phyloP scores from a whole-genome alignment of 2,329 filamentous ascomycete genomes.

The Elsinoe necatrix region DNA sequence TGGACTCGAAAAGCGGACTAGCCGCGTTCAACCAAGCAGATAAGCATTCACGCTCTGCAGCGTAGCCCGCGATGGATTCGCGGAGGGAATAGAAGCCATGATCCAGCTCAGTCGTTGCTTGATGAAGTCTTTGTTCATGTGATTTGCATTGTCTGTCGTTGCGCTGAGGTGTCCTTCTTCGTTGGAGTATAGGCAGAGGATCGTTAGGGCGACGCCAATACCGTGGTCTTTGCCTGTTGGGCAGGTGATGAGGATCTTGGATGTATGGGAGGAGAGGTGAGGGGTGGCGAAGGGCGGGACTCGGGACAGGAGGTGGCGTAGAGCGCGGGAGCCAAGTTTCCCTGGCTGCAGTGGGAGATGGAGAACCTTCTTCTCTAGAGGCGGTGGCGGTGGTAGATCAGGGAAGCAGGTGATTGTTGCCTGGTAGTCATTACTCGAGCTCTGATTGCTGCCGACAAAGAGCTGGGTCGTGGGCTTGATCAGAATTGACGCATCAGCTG shows the following conservation, averaged over 20 bases:
- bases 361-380: conserved; percentile 30
- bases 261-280: not conserved
- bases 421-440: conserved; percentile 25
- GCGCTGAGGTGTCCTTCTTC: conserved; percentile 45
- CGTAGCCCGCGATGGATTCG: conserved; percentile 75
- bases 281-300: conserved; percentile 49
- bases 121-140: conserved; percentile 66
- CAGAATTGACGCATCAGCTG: conserved; percentile 26
- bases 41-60: conserved; percentile 89
- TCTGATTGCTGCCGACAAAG: conserved; percentile 29
- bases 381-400: not conserved
- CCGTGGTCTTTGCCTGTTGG: conserved; percentile 72
- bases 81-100: conserved; percentile 66
- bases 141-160: not conserved
- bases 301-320: conserved; percentile 61
- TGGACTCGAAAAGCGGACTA: not conserved
- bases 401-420: conserved; percentile 35
- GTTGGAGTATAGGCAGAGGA: conserved; percentile 66
- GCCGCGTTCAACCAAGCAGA: conserved; percentile 49
- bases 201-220: conserved; percentile 64
- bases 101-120: conserved; percentile 73
- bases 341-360: conserved; percentile 59
- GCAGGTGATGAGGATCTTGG: conserved; percentile 54
- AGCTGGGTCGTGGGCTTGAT: conserved; percentile 36
- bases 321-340: conserved; percentile 73